Evolutionary conservation across 768 basidiomycete genomes (phyloP), one percentile per base, ranked within the genome.

Genomic region (Calocera viscosa): DNA sequence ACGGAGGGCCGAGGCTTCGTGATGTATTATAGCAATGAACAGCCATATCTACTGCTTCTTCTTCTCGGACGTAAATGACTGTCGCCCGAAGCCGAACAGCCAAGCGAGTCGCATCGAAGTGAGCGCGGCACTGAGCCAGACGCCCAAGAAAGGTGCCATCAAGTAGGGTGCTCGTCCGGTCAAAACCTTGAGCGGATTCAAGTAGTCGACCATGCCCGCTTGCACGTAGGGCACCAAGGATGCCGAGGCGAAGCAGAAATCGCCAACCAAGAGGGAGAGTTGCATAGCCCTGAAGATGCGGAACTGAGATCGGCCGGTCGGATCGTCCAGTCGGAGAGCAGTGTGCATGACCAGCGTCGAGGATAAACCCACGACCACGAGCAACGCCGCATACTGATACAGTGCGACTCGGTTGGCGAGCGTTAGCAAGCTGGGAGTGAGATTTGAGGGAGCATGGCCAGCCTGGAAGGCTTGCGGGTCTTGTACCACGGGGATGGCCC

Each of bases 1-100:
- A 28, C 49, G 68, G 32, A n/a, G 68, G 39, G 64, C 68, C 30
- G 65, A 66, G 19, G 28, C 39, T 11, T 33, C 49, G n/a, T 28
- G 24, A 38, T 47, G 38, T 47, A 66, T 12, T 30, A 49, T 17
- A 49, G 5, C 33, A 24, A 53, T 10, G 26, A 66, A 26, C 53
- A 10, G 7, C 11, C 35, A 0, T 32, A 64, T 39, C 24, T 49
- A 64, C 28, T 33, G 39, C 32, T 28, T 30, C 53, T 60, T 60
- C 53, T 60, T 60, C 53, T 60, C 53, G n/a, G n/a, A n/a, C 53
- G 30, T 28, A 16, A 32, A 11, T 5, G 26, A 16, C 53, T 32
- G 26, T 60, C 30, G 11, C 16, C 53, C 53, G 2, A 60, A 10
- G 24, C 53, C 53, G 10, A 32, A 60, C 10, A 60, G 19, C 53